Evolutionary conservation across 805 yeast species (phyloP), one percentile per base, ranked within the genome.

Genomic region (Yamadazyma philogaea): DNA sequence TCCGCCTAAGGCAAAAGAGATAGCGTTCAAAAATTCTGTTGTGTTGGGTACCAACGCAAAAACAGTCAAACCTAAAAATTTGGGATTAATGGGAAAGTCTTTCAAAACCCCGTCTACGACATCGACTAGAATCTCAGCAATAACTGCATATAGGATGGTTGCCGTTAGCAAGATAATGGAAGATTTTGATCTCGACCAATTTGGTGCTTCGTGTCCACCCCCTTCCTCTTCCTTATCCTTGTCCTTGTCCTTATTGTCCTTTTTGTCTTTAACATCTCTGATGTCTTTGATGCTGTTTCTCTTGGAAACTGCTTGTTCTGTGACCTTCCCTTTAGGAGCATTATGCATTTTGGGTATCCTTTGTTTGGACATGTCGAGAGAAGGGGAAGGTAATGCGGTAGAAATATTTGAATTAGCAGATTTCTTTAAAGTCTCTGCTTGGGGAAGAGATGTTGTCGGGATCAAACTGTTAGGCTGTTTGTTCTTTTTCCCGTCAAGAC

Each of bases 41-140:
- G 98, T 88, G 57, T 90, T 93, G 10, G 99, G 99, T 20, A 93
- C 96, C 34, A 93, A 69, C 0, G 99, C 98, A 68, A 93, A 93
- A 1, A 93, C 85, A 0, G 98, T 91, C 52, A 93, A 73, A 6
- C 99, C 99, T 32, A 93, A 71, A 57, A 93, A 82, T 57, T 93
- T 91, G 15, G 96, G 96, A 54, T 86, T 78, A 39, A 93, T 80
- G n/a, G 95, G 87, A 59, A 78, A 84, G 48, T 78, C 75, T 38
- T 77, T 71, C 40, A 93, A 69, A 8, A 93, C 96, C 11, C 84
- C 80, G 62, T 93, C 98, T 16, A 91, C 96, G 46, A 89, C 87
- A 57, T 87, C 90, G 30, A 91, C 97, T 49, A 91, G 71, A 31
- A 91, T 87, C 63, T 91, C 98, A 1, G 98, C 99, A 54, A 93